Evolutionary conservation across 2,329 filamentous ascomycete species (phyloP), one percentile per base, ranked within the genome.

Genomic region (Penicillium sclerotigenum): DNA sequence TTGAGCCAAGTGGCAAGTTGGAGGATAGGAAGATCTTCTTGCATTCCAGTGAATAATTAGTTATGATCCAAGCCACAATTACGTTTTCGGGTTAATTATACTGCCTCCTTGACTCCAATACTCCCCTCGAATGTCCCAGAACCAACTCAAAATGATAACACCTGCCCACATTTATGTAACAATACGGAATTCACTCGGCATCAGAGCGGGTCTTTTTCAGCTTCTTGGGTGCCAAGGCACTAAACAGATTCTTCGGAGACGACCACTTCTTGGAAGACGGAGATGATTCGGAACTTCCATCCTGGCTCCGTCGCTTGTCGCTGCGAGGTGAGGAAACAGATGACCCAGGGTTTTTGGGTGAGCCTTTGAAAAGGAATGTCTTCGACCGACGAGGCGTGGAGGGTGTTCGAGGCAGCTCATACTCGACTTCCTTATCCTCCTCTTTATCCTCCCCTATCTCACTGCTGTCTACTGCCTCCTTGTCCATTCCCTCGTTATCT

Each of bases 231-330:
- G 63, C 55, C 31, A 66, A 56, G 20, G 47, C 52, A 53, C 56
- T 61, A n/a, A 65, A 54, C 24, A 65, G 16, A 37, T 46, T 55
- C 29, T 52, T 59, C 5, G 63, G 48, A 20, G 63, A 58, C 13
- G 49, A 40, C 64, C 64, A 66, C 40, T 64, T 66, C 47, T 58
- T 64, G n/a, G 61, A 59, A 11, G 56, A 53, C 2, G 56, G 57
- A 29, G 58, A 52, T 14, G 42, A 33, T n/a, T 60, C 59, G 14
- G 45, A 13, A 26, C 41, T 56, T 34, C 49, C 58, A 11, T 62
- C 61, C 24, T 57, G 56, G 28, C 58, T 62, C 10, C 24, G 40
- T 22, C 45, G 41, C 42, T 60, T 59, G 33, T 65, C 63, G 24
- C 54, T 57, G 22, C 51, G 63, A 14, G 59, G 55, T 7, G 59